Evolutionary conservation across 2,329 filamentous ascomycete genomes (phyloP).

Genomic region (Aotearoamyces nothofagi): DNA sequence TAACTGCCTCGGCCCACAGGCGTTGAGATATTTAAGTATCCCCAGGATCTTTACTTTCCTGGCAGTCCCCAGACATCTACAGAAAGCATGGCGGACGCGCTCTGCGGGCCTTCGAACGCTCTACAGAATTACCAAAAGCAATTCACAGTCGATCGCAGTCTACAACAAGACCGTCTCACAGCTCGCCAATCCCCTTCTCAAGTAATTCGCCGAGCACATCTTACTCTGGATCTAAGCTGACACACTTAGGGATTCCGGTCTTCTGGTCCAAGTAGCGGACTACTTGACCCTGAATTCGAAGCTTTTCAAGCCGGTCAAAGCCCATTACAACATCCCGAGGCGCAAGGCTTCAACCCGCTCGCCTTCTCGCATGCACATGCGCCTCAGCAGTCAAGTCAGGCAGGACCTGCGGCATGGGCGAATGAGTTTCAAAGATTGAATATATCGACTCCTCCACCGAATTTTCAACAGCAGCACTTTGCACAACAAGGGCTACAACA

Average conservation of each 20-base stretch:
- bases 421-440: slow-evolving; percentile 31
- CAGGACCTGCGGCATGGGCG: slow-evolving; percentile 18
- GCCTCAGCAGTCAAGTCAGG: slow-evolving; percentile 5
- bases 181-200: slow-evolving; percentile 36
- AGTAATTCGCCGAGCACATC: slow-evolving; percentile 23
- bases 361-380: slow-evolving; percentile 7
- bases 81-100: slow-evolving; percentile 44
- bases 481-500: slow-evolving; percentile 9
- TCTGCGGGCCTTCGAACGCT: slow-evolving; percentile 59
- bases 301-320: slow-evolving; percentile 44
- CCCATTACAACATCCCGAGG: slow-evolving; percentile 21
- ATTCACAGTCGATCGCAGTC: slow-evolving; percentile 45
- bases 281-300: slow-evolving; percentile 51
- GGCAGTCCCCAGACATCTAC: too few relatives aligned
- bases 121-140: slow-evolving; percentile 61
- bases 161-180: slow-evolving; percentile 54
- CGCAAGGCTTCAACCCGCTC: slow-evolving; percentile 10
- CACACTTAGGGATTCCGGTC: slow-evolving; percentile 51
- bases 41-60: too few relatives aligned
- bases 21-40: too few relatives aligned
- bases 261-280: slow-evolving; percentile 31
- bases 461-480: slow-evolving; percentile 17
- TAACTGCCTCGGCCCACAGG: too few relatives aligned
- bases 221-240: slow-evolving; percentile 3
- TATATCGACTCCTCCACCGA: slow-evolving; percentile 18